Base-by-base conservation (phyloP, 1,139 yeast species). In the Magnusiomyces ingens region DNA sequence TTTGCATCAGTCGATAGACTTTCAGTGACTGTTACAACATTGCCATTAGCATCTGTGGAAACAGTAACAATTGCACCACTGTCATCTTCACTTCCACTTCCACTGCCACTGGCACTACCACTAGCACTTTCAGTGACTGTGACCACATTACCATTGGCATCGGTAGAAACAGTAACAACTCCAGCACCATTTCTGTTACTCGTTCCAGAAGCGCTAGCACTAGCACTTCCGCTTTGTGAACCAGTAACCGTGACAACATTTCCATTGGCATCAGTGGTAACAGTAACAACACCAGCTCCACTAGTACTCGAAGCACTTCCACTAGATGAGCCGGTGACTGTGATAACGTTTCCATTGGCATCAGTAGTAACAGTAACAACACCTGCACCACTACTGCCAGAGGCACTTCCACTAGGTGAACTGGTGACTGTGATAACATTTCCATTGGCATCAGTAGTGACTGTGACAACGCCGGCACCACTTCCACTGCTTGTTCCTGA, bases 21-120 rank as follows among this genome's bases (percentile, higher is more conserved):
- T 41, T 71, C 73, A 75, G 65, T 77, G 79, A 59, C 78, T 82
- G 35, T 81, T 58, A 65, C 82, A 68, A 15, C 76, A 71, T 48
- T 29, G 21, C 48, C 48, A 48, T 22, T 29, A 17, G 53, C 21
- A 17, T n/a, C 40, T 6, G 36, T 35, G 19, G 42, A 19, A 41
- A 17, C 12, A 29, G 38, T 45, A 37, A 36, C 18, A 22, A n/a
- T 8, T 4, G 32, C 32, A 5, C 44, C 38, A 38, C 13, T 45
- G 42, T 36, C 51, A 49, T 37, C 15, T 10, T 37, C 51, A 21
- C 48, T 17, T 12, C 41, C 52, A 37, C 50, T 48, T 41, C 48
- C 51, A 48, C 52, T 52, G 45, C 44, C 38, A 38, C 13, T 45
- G 42, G 36, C 51, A 49, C 45, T 19, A 3, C 45, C 51, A 21